Conservation (phyloP, 139 green algal species). For the Coccomyxa sp. region DNA sequence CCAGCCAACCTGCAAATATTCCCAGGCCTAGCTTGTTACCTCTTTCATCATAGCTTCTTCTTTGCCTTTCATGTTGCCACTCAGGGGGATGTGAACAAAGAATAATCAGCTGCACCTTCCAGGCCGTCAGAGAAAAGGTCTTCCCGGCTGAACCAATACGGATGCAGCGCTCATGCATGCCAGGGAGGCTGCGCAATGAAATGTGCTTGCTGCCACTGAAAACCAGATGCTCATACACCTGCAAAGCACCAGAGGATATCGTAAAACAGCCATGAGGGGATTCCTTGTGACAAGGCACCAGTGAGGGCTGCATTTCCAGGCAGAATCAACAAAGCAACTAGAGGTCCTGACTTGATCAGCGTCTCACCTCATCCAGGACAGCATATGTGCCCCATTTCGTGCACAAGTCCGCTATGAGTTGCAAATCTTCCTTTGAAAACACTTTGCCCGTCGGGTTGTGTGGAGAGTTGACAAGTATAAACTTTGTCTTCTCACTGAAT, state of each 20-base stretch:
- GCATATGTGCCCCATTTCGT: conserved; percentile 48
- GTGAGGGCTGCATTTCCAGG: too few relatives aligned
- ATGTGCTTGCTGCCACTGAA: conserved; percentile 54
- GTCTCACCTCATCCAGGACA: conserved; percentile 63
- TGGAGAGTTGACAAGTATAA: conserved; percentile 77
- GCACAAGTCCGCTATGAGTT: conserved; percentile 61
- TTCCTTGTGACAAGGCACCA: background rate
- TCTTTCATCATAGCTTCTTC: background rate
- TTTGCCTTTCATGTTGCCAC: background rate
- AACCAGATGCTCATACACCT: conserved; percentile 68
- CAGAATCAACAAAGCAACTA: background rate
- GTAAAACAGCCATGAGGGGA: background rate
- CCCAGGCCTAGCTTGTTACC: background rate
- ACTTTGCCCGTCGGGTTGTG: conserved; percentile 80
- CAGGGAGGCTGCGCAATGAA: conserved; percentile 51
- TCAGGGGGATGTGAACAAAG: background rate
- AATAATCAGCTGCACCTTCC: conserved; percentile 56
- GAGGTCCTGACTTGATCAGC: background rate
- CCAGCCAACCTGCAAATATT: conserved; percentile 55
- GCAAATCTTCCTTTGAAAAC: conserved; percentile 62
- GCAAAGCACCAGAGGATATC: background rate
- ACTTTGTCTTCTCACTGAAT: conserved; percentile 49
- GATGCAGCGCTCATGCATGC: conserved; percentile 62
- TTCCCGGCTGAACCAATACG: conserved; percentile 76
- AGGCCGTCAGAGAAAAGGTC: conserved; percentile 82